phyloP scores from a whole-genome alignment of 306 rosid species.

The Canavalia ensiformis region DNA sequence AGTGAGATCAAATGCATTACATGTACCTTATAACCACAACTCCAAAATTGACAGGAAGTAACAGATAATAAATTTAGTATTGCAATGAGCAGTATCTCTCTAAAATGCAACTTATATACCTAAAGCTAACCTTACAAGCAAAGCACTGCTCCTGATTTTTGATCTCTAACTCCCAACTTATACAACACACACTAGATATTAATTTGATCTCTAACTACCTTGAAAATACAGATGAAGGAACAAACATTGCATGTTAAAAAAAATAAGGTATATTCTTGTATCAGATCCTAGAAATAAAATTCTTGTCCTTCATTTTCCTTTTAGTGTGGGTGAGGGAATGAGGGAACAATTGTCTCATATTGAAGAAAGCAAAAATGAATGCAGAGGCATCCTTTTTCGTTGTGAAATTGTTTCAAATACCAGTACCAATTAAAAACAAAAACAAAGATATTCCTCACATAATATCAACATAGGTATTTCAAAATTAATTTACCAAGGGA shows the following conservation, averaged over 20 bases:
- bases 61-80: not conserved
- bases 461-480: conserved; percentile 20
- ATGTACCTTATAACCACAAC: conserved; percentile 10
- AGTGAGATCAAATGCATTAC: conserved; percentile 13
- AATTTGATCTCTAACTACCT: conserved; percentile 1
- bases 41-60: conserved; percentile 6
- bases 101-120: not conserved
- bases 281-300: conserved; percentile 8
- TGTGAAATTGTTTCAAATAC: conserved; percentile 22
- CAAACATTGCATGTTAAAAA: not conserved
- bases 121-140: conserved; percentile 40
- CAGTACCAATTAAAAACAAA: conserved; percentile 33
- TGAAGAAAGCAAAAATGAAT: conserved; percentile 15
- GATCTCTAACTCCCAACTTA: not conserved
- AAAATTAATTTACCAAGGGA: conserved; percentile 73
- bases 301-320: not conserved
- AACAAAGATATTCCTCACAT: not conserved
- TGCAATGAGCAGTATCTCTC: conserved; percentile 7
- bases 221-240: not conserved
- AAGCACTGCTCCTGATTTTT: not conserved
- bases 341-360: conserved; percentile 3
- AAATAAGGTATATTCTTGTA: not conserved
- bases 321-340: not conserved
- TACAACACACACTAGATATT: not conserved
- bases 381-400: not conserved